Percentiles rank a stretch among this genome's conserved stretches.
Evolutionary conservation across 2,329 filamentous ascomycete genomes (phyloP).

Genomic region (Xenosphaeropsis pyriputrescens): DNA sequence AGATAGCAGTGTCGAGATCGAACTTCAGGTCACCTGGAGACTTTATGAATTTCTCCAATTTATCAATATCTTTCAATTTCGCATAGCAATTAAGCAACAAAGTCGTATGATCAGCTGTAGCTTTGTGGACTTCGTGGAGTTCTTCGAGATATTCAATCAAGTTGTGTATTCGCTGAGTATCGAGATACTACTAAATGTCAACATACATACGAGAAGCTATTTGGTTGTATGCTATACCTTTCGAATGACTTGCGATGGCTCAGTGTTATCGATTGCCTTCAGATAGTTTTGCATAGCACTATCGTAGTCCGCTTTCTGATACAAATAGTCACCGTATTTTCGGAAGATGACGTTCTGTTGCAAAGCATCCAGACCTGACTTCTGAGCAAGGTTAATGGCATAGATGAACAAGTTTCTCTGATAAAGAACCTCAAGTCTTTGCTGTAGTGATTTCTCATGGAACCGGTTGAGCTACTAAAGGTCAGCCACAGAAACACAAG

Average conservation of each 20-base stretch:
- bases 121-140: constrained; percentile 83
- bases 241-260: constrained; percentile 89
- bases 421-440: constrained; percentile 86
- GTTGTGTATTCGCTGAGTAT: constrained; percentile 95
- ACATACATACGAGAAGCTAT: constrained; percentile 14
- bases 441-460: constrained; percentile 78
- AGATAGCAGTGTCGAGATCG: constrained; percentile 90
- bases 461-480: constrained; percentile 43
- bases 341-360: constrained; percentile 89
- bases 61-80: constrained; percentile 92
- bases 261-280: constrained; percentile 87
- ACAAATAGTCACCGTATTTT: constrained; percentile 85
- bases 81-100: constrained; percentile 93
- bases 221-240: constrained; percentile 39
- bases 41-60: constrained; percentile 93
- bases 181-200: constrained; percentile 51
- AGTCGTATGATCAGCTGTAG: constrained; percentile 90
- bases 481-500: constrained; percentile 2
- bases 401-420: constrained; percentile 85
- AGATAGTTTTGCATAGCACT: constrained; percentile 99
- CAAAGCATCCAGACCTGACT: constrained; percentile 61
- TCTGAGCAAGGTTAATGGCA: constrained; percentile 86
- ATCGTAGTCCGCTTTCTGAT: constrained; percentile 91
- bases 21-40: constrained; percentile 90
- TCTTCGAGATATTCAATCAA: constrained; percentile 95